Conservation (phyloP, 768 basidiomycete genomes). For the Termitomyces sp. region DNA sequence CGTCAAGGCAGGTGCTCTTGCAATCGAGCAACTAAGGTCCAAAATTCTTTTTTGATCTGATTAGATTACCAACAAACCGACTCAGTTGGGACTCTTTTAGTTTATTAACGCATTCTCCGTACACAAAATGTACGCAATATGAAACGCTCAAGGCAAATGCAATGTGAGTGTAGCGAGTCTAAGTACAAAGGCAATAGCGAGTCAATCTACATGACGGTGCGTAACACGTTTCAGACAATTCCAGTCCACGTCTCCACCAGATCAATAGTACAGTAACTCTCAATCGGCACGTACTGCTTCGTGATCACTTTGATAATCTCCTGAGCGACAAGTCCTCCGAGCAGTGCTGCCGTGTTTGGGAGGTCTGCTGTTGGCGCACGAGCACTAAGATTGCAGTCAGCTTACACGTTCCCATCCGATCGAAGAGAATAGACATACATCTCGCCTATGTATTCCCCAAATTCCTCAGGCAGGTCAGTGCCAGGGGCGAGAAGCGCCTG, state of each 20-base stretch:
- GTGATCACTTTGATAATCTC: constrained; percentile 98
- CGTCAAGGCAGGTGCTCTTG: no score
- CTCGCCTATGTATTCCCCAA: constrained; percentile 68
- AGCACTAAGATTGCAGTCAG: constrained; percentile 45
- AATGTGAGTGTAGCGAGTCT: background rate
- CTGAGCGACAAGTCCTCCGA: constrained; percentile 93
- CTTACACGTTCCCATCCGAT: background rate
- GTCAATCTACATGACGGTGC: background rate
- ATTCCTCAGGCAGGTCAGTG: constrained; percentile 51
- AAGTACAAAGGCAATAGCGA: background rate
- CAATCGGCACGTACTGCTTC: constrained; percentile 89
- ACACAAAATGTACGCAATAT: no score
- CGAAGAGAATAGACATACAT: constrained; percentile 51
- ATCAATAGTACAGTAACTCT: constrained; percentile 83
- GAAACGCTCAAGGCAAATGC: no score
- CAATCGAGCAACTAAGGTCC: no score
- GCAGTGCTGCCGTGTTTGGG: constrained; percentile 90
- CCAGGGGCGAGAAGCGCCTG: constrained; percentile 48
- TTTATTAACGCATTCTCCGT: background rate
- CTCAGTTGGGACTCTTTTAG: no score
- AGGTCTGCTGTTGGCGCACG: constrained; percentile 83
- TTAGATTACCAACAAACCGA: no score
- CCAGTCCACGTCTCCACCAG: constrained; percentile 81
- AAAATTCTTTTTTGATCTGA: background rate
- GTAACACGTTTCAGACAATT: constrained; percentile 31